Evolutionary conservation across 2,329 filamentous ascomycete species (phyloP), one percentile per base, ranked within the genome.

Genomic region (Orbilia brochopaga): DNA sequence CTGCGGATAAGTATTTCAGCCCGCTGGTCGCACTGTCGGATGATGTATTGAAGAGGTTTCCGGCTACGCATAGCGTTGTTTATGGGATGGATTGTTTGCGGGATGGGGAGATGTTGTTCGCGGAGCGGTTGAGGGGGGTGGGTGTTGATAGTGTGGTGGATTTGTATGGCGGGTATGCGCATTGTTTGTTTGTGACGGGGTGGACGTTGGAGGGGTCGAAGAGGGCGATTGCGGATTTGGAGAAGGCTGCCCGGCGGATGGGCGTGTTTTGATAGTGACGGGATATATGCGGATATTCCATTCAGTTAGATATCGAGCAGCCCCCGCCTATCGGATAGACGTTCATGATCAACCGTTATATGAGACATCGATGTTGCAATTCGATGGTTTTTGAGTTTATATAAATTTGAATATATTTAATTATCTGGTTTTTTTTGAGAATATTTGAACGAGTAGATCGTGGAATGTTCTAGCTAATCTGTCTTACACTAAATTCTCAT

Each of bases 71-170:
- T 44, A 42, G 59, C 48, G 59, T 58, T n/a, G 48, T 56, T 27
- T 70, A 70, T 23, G 66, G 66, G 19, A 63, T 70, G 66, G 66
- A 70, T 51, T 52, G 58, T 55, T 59, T 70, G 30, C 57, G 66
- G 30, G 66, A 70, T 52, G 66, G 66, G n/a, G 58, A 70, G 11
- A 42, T 70, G 13, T 19, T 70, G 48, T 64, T 70, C 32, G 53
- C 52, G 21, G 58, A 63, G 40, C 52, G 66, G 50, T 58, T 70
- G 66, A 64, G 59, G n/a, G 46, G 51, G 30, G 2, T 70, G 6
- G 66, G 59, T 0, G 66, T 70, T 1, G 54, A 54, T 15, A 59
- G 30, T 19, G 37, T 46, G 17, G 56, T 40, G 19, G 27, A 58
- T 13, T 54, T 56, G 42, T 58, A 62, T 40, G 27, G n/a, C 2